Percentiles rank a stretch among this genome's conserved stretches.
Evolutionary conservation across 805 yeast genomes (phyloP).

Genomic region (Hanseniaspora nectarophila): DNA sequence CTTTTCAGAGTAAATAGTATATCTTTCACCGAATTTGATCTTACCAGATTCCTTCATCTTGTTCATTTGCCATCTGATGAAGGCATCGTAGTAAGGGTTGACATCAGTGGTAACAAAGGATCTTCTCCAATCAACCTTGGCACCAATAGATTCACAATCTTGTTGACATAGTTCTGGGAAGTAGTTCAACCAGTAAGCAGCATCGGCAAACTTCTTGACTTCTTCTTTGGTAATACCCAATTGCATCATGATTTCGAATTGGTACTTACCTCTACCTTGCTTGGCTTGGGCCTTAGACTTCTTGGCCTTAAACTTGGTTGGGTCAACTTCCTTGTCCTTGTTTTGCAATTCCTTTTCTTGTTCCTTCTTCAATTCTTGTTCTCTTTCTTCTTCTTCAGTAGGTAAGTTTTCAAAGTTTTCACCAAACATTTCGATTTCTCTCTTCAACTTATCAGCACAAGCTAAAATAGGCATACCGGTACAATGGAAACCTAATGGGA

Average conservation of each 20-base stretch:
- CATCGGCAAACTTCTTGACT: constrained; percentile 77
- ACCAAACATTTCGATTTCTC: constrained; percentile 90
- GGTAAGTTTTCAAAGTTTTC: constrained; percentile 60
- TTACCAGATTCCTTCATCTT: constrained; percentile 72
- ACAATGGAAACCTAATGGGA: constrained; percentile 97
- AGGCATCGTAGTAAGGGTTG: constrained; percentile 89
- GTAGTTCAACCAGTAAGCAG: constrained; percentile 77
- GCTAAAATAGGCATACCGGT: constrained; percentile 98
- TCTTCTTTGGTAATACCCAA: constrained; percentile 78
- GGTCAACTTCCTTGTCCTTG: constrained; percentile 40
- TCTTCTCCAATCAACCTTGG: constrained; percentile 97
- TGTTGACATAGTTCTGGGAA: constrained; percentile 83
- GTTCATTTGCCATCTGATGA: constrained; percentile 93
- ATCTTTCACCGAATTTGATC: constrained; percentile 95
- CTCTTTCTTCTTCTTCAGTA: constrained; percentile 45
- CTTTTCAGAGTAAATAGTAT: constrained; percentile 91
- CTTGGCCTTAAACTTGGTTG: constrained; percentile 81
- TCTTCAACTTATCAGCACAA: constrained; percentile 84
- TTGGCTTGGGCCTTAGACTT: constrained; percentile 91
- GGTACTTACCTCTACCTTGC: constrained; percentile 86
- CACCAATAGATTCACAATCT: constrained; percentile 74
- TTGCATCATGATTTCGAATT: constrained; percentile 92
- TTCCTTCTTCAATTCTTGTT: constrained; percentile 30
- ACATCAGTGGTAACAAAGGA: constrained; percentile 89
- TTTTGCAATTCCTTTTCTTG: constrained; percentile 25